Evolutionary conservation across 192 early-diverging fungal genomes (phyloP).

Genomic region (Jimgerdemannia lactiflua): DNA sequence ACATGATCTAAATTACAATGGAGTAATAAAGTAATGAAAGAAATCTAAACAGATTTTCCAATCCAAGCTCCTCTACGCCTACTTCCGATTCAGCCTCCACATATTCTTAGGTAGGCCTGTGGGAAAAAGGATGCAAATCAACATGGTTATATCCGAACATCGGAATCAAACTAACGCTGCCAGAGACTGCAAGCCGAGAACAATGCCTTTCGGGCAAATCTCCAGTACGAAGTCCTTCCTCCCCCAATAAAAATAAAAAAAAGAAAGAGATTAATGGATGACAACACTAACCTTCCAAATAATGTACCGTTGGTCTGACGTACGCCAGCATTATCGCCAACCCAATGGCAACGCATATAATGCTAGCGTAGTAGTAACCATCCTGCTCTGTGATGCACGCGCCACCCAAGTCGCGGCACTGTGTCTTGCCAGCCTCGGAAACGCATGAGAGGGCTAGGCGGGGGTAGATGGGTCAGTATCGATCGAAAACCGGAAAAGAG

Average conservation of each 20-base stretch:
- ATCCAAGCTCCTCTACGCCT: not conserved
- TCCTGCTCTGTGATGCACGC: conserved; percentile 68
- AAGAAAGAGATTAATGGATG: too few relatives aligned
- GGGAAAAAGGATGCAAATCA: not conserved
- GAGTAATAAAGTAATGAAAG: not conserved
- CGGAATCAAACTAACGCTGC: too few relatives aligned
- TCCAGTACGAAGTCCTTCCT: too few relatives aligned
- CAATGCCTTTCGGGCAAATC: too few relatives aligned
- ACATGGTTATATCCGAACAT: not conserved
- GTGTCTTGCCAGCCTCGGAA: conserved; percentile 55
- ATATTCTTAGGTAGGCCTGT: not conserved
- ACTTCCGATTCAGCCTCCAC: not conserved
- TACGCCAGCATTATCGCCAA: conserved; percentile 51
- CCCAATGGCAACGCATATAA: conserved; percentile 70
- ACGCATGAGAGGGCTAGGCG: conserved; percentile 52
- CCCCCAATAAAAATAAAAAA: too few relatives aligned
- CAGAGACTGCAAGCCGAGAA: too few relatives aligned
- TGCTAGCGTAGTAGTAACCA: conserved; percentile 85
- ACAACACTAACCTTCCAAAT: conserved; percentile 41
- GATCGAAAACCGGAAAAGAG: conserved; percentile 9
- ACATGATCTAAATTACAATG: not conserved
- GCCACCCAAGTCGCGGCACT: conserved; percentile 65
- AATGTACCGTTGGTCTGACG: conserved; percentile 58
- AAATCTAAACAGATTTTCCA: conserved; percentile 3
- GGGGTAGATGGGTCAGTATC: not conserved